phyloP scores from a whole-genome alignment of 176 grass and related monocot genomes.

The Aegilops umbellulata region DNA sequence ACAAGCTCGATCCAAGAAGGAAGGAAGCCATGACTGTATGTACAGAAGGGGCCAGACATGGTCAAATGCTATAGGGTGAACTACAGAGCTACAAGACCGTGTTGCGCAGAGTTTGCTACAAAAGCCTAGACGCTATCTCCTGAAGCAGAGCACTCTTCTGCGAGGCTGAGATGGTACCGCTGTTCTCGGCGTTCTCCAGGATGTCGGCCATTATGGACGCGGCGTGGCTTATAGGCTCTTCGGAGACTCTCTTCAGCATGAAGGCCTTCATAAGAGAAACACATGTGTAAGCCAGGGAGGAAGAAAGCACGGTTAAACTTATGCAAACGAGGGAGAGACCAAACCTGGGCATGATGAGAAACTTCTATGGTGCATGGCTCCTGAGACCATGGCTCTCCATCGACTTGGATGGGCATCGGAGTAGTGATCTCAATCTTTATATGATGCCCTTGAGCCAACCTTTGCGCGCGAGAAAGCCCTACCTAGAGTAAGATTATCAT shows the following conservation, averaged over 20 bases:
- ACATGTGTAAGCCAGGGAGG: background rate
- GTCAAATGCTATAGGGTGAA: background rate
- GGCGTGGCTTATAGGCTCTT: slow-evolving; percentile 65
- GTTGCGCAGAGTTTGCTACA: slow-evolving; percentile 32
- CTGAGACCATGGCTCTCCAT: slow-evolving; percentile 88
- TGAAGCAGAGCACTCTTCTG: slow-evolving; percentile 81
- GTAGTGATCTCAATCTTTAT: slow-evolving; percentile 63
- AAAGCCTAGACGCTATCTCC: slow-evolving; percentile 77
- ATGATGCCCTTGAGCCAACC: slow-evolving; percentile 71
- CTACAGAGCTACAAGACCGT: background rate
- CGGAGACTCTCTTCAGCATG: slow-evolving; percentile 77
- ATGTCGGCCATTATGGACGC: slow-evolving; percentile 77
- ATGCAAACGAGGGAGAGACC: background rate
- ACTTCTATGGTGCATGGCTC: slow-evolving; percentile 71
- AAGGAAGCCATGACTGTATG: slow-evolving; percentile 15
- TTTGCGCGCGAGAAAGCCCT: slow-evolving; percentile 73
- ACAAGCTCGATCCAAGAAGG: slow-evolving; percentile 21
- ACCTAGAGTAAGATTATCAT: slow-evolving; percentile 44
- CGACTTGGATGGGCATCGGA: slow-evolving; percentile 83
- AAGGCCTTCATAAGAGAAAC: slow-evolving; percentile 55
- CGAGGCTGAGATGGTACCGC: slow-evolving; percentile 48
- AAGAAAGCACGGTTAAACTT: background rate
- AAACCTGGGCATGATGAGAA: slow-evolving; percentile 86
- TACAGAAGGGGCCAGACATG: slow-evolving; percentile 18
- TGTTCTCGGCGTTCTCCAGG: slow-evolving; percentile 79